These are phyloP conservation scores for Fraxinus dipetala DNA, from an alignment of 305 asterid species.

Conservation along the genomic window DNA sequence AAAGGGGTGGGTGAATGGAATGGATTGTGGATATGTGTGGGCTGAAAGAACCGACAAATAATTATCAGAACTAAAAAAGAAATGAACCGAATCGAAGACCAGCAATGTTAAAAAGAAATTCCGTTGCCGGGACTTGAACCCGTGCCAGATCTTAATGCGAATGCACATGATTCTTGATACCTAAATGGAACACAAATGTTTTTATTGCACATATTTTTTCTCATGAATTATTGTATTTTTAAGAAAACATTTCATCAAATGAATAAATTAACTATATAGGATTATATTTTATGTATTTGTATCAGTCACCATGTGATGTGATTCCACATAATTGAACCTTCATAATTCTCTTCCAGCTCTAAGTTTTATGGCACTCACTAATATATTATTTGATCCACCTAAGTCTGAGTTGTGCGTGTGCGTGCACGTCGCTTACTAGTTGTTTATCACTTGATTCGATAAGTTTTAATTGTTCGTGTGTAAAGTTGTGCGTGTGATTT, in stretches of 20 bases:
- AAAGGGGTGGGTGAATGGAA: neutral
- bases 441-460: neutral
- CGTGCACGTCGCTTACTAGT: neutral
- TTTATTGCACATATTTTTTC: neutral
- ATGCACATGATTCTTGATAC: neutral
- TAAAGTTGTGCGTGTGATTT: neutral
- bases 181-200: neutral
- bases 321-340: slow-evolving; percentile 5
- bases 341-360: neutral
- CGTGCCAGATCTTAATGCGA: slow-evolving; percentile 25
- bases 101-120: slow-evolving; percentile 3
- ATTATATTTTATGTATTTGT: neutral
- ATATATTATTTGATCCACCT: neutral
- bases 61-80: neutral
- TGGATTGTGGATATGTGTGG: neutral
- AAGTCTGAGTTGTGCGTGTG: neutral
- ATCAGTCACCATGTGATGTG: slow-evolving; percentile 25
- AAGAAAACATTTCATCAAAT: neutral
- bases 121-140: slow-evolving; percentile 98
- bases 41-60: neutral
- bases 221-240: neutral
- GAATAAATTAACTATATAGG: neutral
- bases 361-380: neutral
- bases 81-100: neutral
- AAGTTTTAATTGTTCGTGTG: neutral